These are phyloP conservation scores for Colletotrichum ledebouriae DNA, from an alignment of 2,329 filamentous ascomycete genomes.

Conservation along the genomic window DNA sequence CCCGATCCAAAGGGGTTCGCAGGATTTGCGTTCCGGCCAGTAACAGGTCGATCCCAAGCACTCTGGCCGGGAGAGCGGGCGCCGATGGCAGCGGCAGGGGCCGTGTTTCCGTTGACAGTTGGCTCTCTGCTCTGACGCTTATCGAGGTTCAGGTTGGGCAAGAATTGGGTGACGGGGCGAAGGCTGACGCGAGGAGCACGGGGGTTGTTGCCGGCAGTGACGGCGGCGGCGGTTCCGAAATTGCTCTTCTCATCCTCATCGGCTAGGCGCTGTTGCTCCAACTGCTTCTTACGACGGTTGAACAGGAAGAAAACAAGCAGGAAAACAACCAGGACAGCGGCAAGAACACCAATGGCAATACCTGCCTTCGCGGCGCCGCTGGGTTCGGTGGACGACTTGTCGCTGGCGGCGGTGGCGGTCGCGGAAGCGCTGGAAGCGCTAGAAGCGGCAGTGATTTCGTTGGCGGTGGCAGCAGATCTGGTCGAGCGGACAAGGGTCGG, in stretches of 20 bases:
- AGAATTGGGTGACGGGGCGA: slow-evolving; percentile 86
- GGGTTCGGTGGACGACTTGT: slow-evolving; percentile 43
- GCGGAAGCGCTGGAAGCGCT: slow-evolving; percentile 42
- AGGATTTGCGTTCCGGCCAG: slow-evolving; percentile 62
- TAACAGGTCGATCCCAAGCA: slow-evolving; percentile 64
- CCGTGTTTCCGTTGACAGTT: slow-evolving; percentile 54
- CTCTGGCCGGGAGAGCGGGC: slow-evolving; percentile 50
- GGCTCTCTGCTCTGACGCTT: slow-evolving; percentile 65
- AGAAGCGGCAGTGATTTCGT: slow-evolving; percentile 43
- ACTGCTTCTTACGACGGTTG: slow-evolving; percentile 77
- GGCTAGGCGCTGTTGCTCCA: slow-evolving; percentile 60
- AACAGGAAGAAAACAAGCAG: slow-evolving; percentile 80
- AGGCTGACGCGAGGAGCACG: slow-evolving; percentile 86
- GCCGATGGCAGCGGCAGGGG: slow-evolving; percentile 48
- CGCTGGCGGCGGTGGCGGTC: slow-evolving; percentile 24
- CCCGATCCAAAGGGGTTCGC: slow-evolving; percentile 80
- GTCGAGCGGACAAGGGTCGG: slow-evolving; percentile 49
- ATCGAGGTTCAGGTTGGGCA: slow-evolving; percentile 73
- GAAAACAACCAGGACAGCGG: slow-evolving; percentile 75
- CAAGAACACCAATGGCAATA: slow-evolving; percentile 84
- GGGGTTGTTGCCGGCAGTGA: slow-evolving; percentile 55
- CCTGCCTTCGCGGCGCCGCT: slow-evolving; percentile 74
- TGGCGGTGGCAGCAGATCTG: slow-evolving; percentile 47
- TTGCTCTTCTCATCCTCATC: slow-evolving; percentile 75
- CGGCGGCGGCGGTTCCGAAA: slow-evolving; percentile 50